Evolutionary conservation across 2,329 filamentous ascomycete species (phyloP).

Genomic region (Setomelanomma holmii): DNA sequence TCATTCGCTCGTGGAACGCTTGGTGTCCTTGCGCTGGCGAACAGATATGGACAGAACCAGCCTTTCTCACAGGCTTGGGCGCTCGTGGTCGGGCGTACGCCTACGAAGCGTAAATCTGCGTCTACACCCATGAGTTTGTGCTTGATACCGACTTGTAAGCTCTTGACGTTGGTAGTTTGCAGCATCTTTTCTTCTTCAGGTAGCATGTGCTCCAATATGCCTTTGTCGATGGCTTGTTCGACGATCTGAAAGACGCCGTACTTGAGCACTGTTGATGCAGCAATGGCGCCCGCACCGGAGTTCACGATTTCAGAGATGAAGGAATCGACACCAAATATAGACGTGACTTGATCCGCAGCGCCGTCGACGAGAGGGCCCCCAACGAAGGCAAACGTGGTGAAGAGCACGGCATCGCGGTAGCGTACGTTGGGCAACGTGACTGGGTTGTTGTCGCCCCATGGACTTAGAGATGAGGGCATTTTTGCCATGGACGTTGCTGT

Average conservation of each 20-base stretch:
- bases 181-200: slow-evolving; percentile 51
- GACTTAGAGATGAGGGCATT: slow-evolving; percentile 42
- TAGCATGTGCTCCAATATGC: slow-evolving; percentile 46
- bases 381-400: slow-evolving; percentile 47
- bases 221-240: slow-evolving; percentile 50
- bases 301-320: slow-evolving; percentile 45
- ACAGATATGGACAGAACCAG: slow-evolving; percentile 50
- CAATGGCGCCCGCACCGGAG: slow-evolving; percentile 38
- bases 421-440: slow-evolving; percentile 50
- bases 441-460: slow-evolving; percentile 51
- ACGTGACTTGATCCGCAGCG: slow-evolving; percentile 33
- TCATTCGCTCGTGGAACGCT: slow-evolving; percentile 41
- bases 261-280: slow-evolving; percentile 36
- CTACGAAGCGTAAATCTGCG: slow-evolving; percentile 43
- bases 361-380: slow-evolving; percentile 45
- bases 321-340: slow-evolving; percentile 43
- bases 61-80: slow-evolving; percentile 44
- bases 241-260: slow-evolving; percentile 49
- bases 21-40: slow-evolving; percentile 43
- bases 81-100: slow-evolving; percentile 32
- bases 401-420: slow-evolving; percentile 48
- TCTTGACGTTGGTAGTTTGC: slow-evolving; percentile 45
- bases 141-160: slow-evolving; percentile 46
- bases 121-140: slow-evolving; percentile 52
- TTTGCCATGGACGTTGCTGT: slow-evolving; percentile 44